These are phyloP conservation scores for Gloeostereum incarnatum DNA, from an alignment of 768 basidiomycete species.

Conservation along the genomic window DNA sequence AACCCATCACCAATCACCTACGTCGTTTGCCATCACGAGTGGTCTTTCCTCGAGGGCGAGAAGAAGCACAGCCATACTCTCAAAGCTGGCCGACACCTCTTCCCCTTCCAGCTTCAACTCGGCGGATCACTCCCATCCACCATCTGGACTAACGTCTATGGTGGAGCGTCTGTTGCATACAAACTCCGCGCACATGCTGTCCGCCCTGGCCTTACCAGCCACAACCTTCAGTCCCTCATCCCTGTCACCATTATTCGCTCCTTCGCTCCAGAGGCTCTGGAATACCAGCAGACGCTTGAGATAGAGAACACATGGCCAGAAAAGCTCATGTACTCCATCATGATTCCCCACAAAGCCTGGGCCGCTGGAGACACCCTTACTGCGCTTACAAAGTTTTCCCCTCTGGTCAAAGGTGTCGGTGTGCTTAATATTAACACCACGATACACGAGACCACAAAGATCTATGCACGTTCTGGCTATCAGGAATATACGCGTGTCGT, in stretches of 20 bases:
- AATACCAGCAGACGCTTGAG: slow-evolving; percentile 94
- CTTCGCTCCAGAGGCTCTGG: slow-evolving; percentile 74
- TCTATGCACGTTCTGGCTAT: slow-evolving; percentile 39
- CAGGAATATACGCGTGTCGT: slow-evolving; percentile 59
- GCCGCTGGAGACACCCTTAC: slow-evolving; percentile 82
- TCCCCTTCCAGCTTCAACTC: slow-evolving; percentile 85
- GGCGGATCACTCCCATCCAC: slow-evolving; percentile 82
- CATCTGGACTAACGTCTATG: slow-evolving; percentile 42
- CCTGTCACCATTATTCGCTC: slow-evolving; percentile 66
- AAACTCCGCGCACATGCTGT: slow-evolving; percentile 82
- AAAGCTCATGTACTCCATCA: slow-evolving; percentile 92
- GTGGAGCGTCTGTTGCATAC: slow-evolving; percentile 70
- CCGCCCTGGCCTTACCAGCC: slow-evolving; percentile 65
- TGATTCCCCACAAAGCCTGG: slow-evolving; percentile 94
- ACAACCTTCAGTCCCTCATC: slow-evolving; percentile 52
- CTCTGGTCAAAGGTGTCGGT: slow-evolving; percentile 74
- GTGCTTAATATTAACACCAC: slow-evolving; percentile 59
- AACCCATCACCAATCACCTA: slow-evolving; percentile 43
- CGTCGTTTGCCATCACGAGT: slow-evolving; percentile 73
- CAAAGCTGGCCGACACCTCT: slow-evolving; percentile 90
- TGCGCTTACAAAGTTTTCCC: slow-evolving; percentile 79
- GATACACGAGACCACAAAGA: slow-evolving; percentile 67
- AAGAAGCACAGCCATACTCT: slow-evolving; percentile 77
- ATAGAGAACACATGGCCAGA: slow-evolving; percentile 97
- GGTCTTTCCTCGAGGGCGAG: slow-evolving; percentile 87